Evolutionary conservation across 352 stramenopile species (phyloP).

Genomic region (Globisporangium cystogenes): DNA sequence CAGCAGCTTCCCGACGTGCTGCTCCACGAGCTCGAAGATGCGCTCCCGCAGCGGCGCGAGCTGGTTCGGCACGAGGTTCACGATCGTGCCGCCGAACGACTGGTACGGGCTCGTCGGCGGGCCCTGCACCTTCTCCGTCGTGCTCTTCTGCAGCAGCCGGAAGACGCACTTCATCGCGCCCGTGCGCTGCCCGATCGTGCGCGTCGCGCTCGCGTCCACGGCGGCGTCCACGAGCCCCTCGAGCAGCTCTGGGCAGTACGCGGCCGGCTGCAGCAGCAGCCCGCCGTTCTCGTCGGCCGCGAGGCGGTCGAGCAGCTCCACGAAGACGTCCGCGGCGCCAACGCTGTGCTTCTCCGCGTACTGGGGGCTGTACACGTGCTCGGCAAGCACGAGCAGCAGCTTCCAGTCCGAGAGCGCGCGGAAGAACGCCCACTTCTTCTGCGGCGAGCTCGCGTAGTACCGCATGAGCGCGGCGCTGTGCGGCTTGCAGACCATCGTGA

Average conservation of each 20-base stretch:
- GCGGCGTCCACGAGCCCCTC: constrained; percentile 72
- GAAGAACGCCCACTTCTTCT: constrained; percentile 89
- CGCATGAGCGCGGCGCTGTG: constrained; percentile 65
- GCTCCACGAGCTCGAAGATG: constrained; percentile 67
- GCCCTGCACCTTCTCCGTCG: constrained; percentile 67
- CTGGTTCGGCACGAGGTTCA: constrained; percentile 84
- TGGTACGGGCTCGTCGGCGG: constrained; percentile 81
- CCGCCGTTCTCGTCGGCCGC: constrained; percentile 87
- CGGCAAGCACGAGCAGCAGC: constrained; percentile 74
- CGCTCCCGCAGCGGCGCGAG: constrained; percentile 55
- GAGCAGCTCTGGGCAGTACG: constrained; percentile 79
- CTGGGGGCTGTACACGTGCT: constrained; percentile 65
- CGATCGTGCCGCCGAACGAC: constrained; percentile 78
- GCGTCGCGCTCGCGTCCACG: constrained; percentile 26
- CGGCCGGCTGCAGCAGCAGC: constrained; percentile 80
- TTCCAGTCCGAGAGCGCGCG: constrained; percentile 84
- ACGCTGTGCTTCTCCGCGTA: constrained; percentile 70
- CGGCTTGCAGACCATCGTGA: constrained; percentile 85
- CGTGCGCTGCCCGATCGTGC: constrained; percentile 58
- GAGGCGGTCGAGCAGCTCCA: constrained; percentile 84
- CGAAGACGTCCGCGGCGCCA: constrained; percentile 82
- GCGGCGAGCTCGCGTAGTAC: constrained; percentile 59
- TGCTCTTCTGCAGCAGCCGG: constrained; percentile 68
- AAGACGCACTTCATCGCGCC: constrained; percentile 84
- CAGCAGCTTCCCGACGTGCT: constrained; percentile 62